Base-by-base conservation (phyloP, 1,139 yeast species). In the Candida labiduridarum region DNA sequence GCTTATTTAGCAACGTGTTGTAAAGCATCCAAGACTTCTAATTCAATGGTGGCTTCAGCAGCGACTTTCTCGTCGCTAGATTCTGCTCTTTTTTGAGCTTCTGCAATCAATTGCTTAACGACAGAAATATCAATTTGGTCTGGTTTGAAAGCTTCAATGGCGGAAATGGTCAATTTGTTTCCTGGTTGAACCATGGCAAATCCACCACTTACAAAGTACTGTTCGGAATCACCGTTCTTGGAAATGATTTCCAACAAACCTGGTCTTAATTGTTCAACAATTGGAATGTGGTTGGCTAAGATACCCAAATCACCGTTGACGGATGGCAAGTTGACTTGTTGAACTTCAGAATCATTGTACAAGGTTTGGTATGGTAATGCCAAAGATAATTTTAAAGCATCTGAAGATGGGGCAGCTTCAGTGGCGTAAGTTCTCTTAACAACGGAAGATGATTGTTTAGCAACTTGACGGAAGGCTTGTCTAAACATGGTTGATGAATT, bases 181-280 rank as follows among this genome's bases (percentile, higher is more conserved):
- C 92, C 96, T 72, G 97, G 98, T 71, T 90, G 94, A 57, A 95
- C 96, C 54, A 96, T 85, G 57, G 97, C 99, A 65, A 94, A 88
- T 58, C 99, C 99, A 59, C 99, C 99, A 57, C 96, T 85, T 60
- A 94, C 94, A 75, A 80, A 94, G 75, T 87, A 90, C 79, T 89
- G 90, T 68, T 84, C 82, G 57, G 84, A 74, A 64, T 83, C 78
- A 60, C 94, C 95, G 50, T 85, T 73, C 67, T 85, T 80, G 71
- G 89, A 91, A 62, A 90, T 85, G 67, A 94, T 84, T 75, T 92
- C 97, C 63, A 94, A 88, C 57, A 95, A 82, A 72, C 99, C 99
- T 63, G 99, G 97, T 69, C 87, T 85, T 71, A 94, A 85, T 81
- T 95, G 97, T 78, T 95, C 98, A 59, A 94, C 92, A 67, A 89